These are phyloP conservation scores for Globisporangium viniferum DNA, from an alignment of 352 stramenopile species.

Conservation along the genomic window DNA sequence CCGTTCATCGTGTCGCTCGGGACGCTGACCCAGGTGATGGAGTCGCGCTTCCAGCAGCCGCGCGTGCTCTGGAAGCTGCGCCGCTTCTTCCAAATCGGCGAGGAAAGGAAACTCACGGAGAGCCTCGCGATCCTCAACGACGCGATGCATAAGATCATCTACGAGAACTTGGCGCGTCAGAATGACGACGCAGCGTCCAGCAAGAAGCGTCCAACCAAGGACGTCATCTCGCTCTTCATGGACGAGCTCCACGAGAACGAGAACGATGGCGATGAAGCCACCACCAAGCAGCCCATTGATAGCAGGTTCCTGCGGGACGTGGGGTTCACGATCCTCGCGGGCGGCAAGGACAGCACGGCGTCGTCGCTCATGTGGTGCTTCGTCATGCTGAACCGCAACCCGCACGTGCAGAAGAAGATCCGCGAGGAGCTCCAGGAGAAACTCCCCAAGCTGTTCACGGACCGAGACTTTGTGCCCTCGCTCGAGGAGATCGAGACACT, in stretches of 20 bases:
- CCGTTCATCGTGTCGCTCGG: conserved; percentile 31
- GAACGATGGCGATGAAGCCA: background rate
- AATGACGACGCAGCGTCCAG: conserved; percentile 1
- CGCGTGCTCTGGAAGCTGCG: conserved; percentile 37
- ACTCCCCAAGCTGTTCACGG: conserved; percentile 6
- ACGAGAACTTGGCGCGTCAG: conserved; percentile 36
- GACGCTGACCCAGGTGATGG: conserved; percentile 3
- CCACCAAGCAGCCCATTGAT: conserved; percentile 5
- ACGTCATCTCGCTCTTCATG: conserved; percentile 29
- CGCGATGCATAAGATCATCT: conserved; percentile 49
- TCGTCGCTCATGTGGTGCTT: conserved; percentile 50
- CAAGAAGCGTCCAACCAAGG: conserved; percentile 9
- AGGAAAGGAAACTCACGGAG: conserved; percentile 39
- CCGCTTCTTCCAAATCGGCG: conserved; percentile 31
- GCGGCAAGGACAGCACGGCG: conserved; percentile 59
- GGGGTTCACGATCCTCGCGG: conserved; percentile 50
- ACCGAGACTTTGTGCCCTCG: conserved; percentile 7
- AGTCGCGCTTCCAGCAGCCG: conserved; percentile 30
- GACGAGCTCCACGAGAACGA: conserved; percentile 3
- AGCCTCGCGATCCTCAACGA: conserved; percentile 38
- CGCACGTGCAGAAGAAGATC: conserved; percentile 28
- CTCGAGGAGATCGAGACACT: conserved; percentile 34
- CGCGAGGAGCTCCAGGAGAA: conserved; percentile 25
- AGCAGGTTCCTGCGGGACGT: conserved; percentile 41
- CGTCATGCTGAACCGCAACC: conserved; percentile 39